phyloP scores from a whole-genome alignment of 129 eudicot genomes.

The Lactuca saligna region DNA sequence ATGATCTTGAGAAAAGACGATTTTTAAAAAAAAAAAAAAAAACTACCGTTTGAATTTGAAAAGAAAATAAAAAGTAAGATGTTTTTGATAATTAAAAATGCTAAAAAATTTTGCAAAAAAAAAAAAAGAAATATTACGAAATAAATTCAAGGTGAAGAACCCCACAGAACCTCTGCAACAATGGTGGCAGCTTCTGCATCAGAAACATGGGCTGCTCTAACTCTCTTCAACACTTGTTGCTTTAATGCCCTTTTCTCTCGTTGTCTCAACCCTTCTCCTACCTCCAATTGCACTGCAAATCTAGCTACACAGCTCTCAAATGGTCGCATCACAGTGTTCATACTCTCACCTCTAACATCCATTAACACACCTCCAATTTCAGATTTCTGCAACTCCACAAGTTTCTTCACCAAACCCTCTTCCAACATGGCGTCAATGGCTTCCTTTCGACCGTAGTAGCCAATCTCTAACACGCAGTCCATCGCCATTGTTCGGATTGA shows the following conservation, averaged over 20 bases:
- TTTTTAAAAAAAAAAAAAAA: too few relatives aligned
- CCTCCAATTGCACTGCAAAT: conserved; percentile 82
- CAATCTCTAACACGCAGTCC: conserved; percentile 73
- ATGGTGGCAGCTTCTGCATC: conserved; percentile 89
- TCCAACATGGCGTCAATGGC: conserved; percentile 74
- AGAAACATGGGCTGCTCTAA: conserved; percentile 49
- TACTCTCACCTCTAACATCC: conserved; percentile 29
- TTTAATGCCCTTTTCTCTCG: conserved; percentile 79
- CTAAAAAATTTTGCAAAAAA: background rate
- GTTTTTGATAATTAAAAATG: background rate
- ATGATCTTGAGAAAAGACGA: background rate
- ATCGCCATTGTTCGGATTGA: conserved; percentile 37
- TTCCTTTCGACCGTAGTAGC: conserved; percentile 81
- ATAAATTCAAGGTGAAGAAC: conserved; percentile 61
- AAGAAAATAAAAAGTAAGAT: conserved; percentile 1
- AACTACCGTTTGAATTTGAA: background rate
- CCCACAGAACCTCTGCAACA: conserved; percentile 92
- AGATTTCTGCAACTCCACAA: conserved; percentile 70
- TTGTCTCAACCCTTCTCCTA: conserved; percentile 84
- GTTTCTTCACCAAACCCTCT: conserved; percentile 47
- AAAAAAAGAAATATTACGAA: background rate
- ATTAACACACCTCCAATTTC: conserved; percentile 49
- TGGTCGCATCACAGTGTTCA: conserved; percentile 35
- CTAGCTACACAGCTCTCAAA: conserved; percentile 77
- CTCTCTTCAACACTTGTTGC: conserved; percentile 54